Evolutionary conservation across 1,284 basidiomycete genomes (phyloP).

Genomic region (Leccinum subatratum): DNA sequence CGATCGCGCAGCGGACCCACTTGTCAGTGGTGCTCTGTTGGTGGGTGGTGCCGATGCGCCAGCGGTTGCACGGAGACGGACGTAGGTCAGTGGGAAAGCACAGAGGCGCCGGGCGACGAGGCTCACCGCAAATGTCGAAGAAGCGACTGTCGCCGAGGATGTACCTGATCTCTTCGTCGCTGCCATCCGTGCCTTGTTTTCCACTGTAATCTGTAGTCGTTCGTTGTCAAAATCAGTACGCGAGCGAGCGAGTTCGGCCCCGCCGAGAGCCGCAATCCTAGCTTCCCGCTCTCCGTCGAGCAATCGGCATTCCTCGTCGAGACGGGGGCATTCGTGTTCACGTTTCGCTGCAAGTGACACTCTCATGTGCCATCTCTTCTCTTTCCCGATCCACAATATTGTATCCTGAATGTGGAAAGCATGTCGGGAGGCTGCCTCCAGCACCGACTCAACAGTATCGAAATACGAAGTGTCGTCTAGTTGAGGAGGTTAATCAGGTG

Average conservation of each 20-base stretch:
- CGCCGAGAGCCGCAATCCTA: conserved; percentile 54
- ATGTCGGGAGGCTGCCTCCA: conserved; percentile 51
- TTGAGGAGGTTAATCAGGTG: conserved; percentile 21
- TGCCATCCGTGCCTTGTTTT: conserved; percentile 54
- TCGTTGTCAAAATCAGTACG: conserved; percentile 56
- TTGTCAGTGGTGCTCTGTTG: no score
- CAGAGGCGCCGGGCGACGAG: no score
- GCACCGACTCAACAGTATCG: conserved; percentile 35
- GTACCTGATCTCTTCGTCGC: conserved; percentile 15
- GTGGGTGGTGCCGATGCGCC: no score
- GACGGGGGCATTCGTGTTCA: conserved; percentile 43
- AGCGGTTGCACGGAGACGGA: no score
- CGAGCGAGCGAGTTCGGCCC: conserved; percentile 52
- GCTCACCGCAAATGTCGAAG: no score
- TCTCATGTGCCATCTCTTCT: conserved; percentile 20
- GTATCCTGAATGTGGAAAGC: conserved; percentile 31
- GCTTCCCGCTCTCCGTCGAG: conserved; percentile 49
- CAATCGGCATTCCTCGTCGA: conserved; percentile 43
- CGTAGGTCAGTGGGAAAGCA: no score
- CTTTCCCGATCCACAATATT: no score
- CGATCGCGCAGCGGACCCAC: no score
- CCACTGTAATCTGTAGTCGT: conserved; percentile 51
- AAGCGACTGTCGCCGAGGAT: no score
- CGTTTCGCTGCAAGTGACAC: conserved; percentile 51
- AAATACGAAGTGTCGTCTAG: conserved; percentile 21